Percentiles rank a stretch among this genome's conserved stretches.
phyloP scores from a whole-genome alignment of 2,329 filamentous ascomycete genomes.

The Myrmaecium sp. region DNA sequence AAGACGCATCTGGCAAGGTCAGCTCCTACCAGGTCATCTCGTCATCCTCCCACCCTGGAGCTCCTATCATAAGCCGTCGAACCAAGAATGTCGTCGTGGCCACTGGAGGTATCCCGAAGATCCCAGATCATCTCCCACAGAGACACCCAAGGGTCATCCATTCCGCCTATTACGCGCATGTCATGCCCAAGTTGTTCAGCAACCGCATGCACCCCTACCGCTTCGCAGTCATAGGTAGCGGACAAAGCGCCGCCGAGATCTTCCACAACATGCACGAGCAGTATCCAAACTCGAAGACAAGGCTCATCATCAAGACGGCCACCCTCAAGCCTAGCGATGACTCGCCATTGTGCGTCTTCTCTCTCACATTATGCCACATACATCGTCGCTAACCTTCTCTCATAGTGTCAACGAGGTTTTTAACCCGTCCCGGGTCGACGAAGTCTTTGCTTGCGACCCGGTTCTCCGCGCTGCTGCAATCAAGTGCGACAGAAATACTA shows the following conservation, averaged over 20 bases:
- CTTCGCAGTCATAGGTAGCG: conserved; percentile 73
- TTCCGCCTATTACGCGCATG: conserved; percentile 67
- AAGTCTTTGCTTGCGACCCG: conserved; percentile 51
- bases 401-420: conserved; percentile 85
- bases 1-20: conserved; percentile 32
- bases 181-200: conserved; percentile 41
- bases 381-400: conserved; percentile 12
- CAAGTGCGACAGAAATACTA: conserved; percentile 61
- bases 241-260: conserved; percentile 89
- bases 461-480: conserved; percentile 45
- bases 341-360: conserved; percentile 64
- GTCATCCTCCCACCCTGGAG: conserved; percentile 41
- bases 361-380: background rate
- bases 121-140: conserved; percentile 52
- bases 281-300: conserved; percentile 67
- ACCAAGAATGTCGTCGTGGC: conserved; percentile 56
- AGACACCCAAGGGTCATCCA: conserved; percentile 64
- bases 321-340: conserved; percentile 85
- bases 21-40: conserved; percentile 53
- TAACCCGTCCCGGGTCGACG: conserved; percentile 70
- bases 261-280: conserved; percentile 72
- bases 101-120: conserved; percentile 49
- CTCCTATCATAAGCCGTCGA: conserved; percentile 33
- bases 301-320: conserved; percentile 63
- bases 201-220: conserved; percentile 43